Conservation (phyloP, 768 basidiomycete genomes). For the Suillus cothurnatus region DNA sequence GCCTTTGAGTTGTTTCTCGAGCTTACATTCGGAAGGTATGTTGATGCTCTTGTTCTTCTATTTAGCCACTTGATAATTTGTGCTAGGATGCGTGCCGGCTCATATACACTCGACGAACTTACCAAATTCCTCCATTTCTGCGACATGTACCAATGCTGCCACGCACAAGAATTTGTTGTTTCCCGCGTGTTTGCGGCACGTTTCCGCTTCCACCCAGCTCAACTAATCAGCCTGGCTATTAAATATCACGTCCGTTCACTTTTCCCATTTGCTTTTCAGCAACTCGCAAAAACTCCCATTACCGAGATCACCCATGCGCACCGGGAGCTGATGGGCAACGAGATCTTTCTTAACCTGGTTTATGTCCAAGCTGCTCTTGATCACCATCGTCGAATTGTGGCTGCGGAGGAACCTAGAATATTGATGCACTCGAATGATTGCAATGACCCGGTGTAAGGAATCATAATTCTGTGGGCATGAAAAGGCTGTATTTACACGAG, state of each 20-base stretch:
- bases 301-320: background rate
- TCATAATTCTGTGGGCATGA: too few relatives aligned
- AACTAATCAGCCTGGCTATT: constrained; percentile 1
- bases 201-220: constrained; percentile 1
- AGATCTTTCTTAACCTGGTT: too few relatives aligned
- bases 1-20: background rate
- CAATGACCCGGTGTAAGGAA: too few relatives aligned
- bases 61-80: too few relatives aligned
- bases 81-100: too few relatives aligned
- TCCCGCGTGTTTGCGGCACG: background rate
- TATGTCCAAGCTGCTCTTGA: too few relatives aligned
- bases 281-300: constrained; percentile 3
- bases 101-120: background rate
- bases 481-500: too few relatives aligned
- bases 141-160: background rate
- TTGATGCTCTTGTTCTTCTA: background rate
- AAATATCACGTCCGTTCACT: background rate
- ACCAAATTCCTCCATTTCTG: background rate
- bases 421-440: too few relatives aligned
- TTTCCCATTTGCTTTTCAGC: constrained; percentile 1
- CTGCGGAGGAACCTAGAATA: too few relatives aligned
- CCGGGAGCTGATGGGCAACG: too few relatives aligned
- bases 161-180: background rate
- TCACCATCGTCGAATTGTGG: too few relatives aligned
- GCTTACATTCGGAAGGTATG: background rate